Conservation (phyloP, 2,329 filamentous ascomycete species). For the Endocalyx cinctus region DNA sequence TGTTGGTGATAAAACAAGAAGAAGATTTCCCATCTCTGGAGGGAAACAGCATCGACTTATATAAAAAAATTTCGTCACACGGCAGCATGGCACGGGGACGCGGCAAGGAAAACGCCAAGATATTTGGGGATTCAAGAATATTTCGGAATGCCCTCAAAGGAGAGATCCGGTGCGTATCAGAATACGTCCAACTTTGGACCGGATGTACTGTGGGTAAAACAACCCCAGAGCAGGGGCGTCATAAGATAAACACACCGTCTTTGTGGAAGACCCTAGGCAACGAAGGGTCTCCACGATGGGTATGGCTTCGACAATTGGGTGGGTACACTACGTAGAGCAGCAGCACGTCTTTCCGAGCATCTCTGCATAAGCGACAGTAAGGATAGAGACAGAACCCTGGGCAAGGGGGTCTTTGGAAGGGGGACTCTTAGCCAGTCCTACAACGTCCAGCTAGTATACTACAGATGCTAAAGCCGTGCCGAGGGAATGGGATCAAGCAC, state of each 20-base stretch:
- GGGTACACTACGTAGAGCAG: too few relatives aligned
- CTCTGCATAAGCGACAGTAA: too few relatives aligned
- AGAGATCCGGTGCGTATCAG: conserved; percentile 38
- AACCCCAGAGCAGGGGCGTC: conserved; percentile 16
- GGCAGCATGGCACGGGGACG: conserved; percentile 18
- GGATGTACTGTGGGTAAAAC: conserved; percentile 21
- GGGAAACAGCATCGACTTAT: conserved; percentile 31
- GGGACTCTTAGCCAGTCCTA: too few relatives aligned
- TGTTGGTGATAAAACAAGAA: conserved; percentile 27
- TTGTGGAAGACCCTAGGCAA: too few relatives aligned
- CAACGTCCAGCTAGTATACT: too few relatives aligned
- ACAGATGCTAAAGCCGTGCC: too few relatives aligned
- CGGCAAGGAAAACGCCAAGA: conserved; percentile 25
- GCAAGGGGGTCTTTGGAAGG: too few relatives aligned
- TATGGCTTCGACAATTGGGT: too few relatives aligned
- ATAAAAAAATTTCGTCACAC: conserved; percentile 23
- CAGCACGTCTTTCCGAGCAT: too few relatives aligned
- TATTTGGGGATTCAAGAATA: conserved; percentile 19
- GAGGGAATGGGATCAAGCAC: conserved; percentile 14
- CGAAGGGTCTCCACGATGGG: too few relatives aligned
- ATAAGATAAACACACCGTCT: too few relatives aligned
- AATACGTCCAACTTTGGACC: conserved; percentile 22
- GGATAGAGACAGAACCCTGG: too few relatives aligned
- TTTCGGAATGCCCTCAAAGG: conserved; percentile 33
- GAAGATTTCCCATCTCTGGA: conserved; percentile 16